Percentiles rank a stretch among this genome's conserved stretches.
Conservation (phyloP, 2,329 filamentous ascomycete species). For the Trichoderma koningiopsis region DNA sequence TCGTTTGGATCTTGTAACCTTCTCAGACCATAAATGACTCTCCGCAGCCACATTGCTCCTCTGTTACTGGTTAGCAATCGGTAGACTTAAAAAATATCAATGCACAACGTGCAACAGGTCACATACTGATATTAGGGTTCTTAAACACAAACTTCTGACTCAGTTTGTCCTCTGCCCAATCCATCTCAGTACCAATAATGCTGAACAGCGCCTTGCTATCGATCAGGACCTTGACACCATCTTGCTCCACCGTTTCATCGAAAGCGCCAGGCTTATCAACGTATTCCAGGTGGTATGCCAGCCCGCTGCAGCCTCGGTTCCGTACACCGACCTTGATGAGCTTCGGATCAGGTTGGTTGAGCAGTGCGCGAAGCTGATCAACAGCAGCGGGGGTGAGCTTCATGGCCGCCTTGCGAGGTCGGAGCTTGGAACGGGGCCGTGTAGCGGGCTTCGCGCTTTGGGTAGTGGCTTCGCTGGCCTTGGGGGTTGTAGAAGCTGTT, state of each 20-base stretch:
- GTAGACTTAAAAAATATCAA: slow-evolving; percentile 24
- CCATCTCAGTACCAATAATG: slow-evolving; percentile 98
- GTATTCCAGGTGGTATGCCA: slow-evolving; percentile 93
- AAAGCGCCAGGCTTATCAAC: slow-evolving; percentile 87
- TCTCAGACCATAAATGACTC: slow-evolving; percentile 86
- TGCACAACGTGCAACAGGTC: neutral
- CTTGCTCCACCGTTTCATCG: slow-evolving; percentile 92
- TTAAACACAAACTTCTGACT: slow-evolving; percentile 90
- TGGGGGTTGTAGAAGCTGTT: slow-evolving; percentile 29
- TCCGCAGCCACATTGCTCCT: slow-evolving; percentile 93
- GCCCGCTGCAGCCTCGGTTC: slow-evolving; percentile 89
- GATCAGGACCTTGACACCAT: slow-evolving; percentile 92
- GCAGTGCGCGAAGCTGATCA: slow-evolving; percentile 71
- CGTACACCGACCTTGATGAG: slow-evolving; percentile 92
- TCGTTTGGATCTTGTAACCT: neutral
- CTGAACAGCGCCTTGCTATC: slow-evolving; percentile 97
- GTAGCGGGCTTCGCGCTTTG: slow-evolving; percentile 62
- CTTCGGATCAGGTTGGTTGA: slow-evolving; percentile 86
- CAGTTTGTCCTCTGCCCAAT: slow-evolving; percentile 95
- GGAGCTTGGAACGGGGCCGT: slow-evolving; percentile 42
- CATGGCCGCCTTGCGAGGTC: slow-evolving; percentile 86
- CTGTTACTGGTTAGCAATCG: slow-evolving; percentile 49
- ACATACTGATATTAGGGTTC: slow-evolving; percentile 98
- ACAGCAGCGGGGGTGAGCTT: slow-evolving; percentile 80
- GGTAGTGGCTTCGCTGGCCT: slow-evolving; percentile 62